Evolutionary conservation across 2,329 filamentous ascomycete genomes (phyloP).

Genomic region (Lecanicillium sp.): DNA sequence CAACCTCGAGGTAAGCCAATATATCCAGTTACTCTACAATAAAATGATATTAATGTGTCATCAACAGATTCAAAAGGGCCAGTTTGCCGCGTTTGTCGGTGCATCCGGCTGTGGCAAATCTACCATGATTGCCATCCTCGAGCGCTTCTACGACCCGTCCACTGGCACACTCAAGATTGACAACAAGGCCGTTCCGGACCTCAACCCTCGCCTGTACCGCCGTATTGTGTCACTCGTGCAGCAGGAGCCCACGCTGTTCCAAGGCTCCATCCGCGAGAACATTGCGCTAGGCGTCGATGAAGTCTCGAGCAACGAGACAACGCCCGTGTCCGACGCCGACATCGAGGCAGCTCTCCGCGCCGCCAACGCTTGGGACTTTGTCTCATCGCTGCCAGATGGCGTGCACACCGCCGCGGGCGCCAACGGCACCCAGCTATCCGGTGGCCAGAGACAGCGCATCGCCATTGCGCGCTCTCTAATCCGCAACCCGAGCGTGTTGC

Average conservation of each 20-base stretch:
- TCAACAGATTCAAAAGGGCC: slow-evolving; percentile 33
- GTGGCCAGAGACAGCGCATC: slow-evolving; percentile 87
- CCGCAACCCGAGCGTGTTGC: slow-evolving; percentile 86
- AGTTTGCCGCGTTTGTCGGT: slow-evolving; percentile 48
- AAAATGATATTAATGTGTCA: slow-evolving; percentile 1
- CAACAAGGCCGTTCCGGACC: slow-evolving; percentile 28
- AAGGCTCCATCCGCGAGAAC: slow-evolving; percentile 74
- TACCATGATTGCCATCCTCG: slow-evolving; percentile 47
- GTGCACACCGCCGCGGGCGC: slow-evolving; percentile 82
- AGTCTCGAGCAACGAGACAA: slow-evolving; percentile 3
- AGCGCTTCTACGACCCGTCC: slow-evolving; percentile 36
- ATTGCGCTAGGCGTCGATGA: slow-evolving; percentile 48
- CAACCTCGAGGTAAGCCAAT: slow-evolving; percentile 22
- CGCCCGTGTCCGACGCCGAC: slow-evolving; percentile 21
- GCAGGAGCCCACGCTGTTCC: slow-evolving; percentile 62
- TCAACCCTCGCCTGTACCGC: slow-evolving; percentile 44
- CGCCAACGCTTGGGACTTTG: slow-evolving; percentile 43
- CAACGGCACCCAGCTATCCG: slow-evolving; percentile 77
- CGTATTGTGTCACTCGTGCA: slow-evolving; percentile 46
- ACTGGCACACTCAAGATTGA: slow-evolving; percentile 40
- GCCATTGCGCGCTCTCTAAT: slow-evolving; percentile 83
- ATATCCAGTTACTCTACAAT: not conserved
- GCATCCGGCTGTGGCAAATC: slow-evolving; percentile 53
- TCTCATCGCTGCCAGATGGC: slow-evolving; percentile 82
- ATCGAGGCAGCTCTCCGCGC: slow-evolving; percentile 37